A percentile compares a stretch with the other conserved stretches of the same genome.
Conservation (phyloP, 345 rosid genomes). For the Geranium rotundifolium region DNA sequence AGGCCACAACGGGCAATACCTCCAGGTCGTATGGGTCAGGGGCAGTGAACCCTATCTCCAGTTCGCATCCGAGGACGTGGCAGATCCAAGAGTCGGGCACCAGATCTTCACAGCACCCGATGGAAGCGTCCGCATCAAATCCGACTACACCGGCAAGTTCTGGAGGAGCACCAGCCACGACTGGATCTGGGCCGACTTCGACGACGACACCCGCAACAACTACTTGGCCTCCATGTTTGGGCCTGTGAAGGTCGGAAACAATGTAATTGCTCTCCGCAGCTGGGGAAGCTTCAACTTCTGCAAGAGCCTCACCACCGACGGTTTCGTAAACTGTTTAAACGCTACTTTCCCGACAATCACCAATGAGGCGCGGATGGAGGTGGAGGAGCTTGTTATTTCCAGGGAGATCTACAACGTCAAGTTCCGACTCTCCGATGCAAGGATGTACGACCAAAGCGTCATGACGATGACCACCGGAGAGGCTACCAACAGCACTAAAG, state of each 20-base stretch:
- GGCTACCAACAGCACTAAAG: neutral
- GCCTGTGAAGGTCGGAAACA: neutral
- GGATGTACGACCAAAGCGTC: neutral
- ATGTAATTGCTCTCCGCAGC: neutral
- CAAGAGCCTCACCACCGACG: neutral
- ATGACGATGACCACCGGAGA: neutral
- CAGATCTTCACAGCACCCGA: neutral
- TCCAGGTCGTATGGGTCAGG: neutral
- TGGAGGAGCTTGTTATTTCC: neutral
- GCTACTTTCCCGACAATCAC: neutral
- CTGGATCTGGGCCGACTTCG: conserved; percentile 2
- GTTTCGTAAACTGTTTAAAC: neutral
- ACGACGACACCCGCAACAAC: no score
- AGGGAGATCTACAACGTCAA: neutral
- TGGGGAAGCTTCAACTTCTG: neutral
- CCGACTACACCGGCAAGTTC: neutral
- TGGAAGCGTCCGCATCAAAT: neutral
- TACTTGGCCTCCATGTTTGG: neutral
- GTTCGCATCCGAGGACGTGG: neutral
- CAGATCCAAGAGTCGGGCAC: neutral
- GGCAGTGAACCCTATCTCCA: neutral
- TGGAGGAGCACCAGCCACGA: neutral
- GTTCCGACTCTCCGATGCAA: neutral
- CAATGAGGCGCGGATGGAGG: neutral
- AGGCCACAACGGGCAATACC: neutral